Percentiles rank a stretch among this genome's conserved stretches.
These are phyloP conservation scores for Naganishia cerealis DNA, from an alignment of 1,284 basidiomycete genomes.

Conservation along the genomic window DNA sequence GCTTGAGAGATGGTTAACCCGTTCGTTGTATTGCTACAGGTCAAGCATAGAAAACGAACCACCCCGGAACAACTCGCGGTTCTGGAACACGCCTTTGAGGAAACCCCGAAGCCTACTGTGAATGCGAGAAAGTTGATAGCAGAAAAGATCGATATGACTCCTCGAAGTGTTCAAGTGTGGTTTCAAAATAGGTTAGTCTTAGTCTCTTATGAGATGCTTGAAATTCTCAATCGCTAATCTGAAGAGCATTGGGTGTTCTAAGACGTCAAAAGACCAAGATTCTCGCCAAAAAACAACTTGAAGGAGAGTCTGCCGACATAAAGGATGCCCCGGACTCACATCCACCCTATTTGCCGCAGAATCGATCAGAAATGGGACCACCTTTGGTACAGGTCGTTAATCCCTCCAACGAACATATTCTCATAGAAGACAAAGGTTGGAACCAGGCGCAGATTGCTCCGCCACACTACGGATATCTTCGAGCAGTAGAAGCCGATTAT, in stretches of 20 bases:
- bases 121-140: constrained; percentile 74
- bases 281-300: constrained; percentile 17
- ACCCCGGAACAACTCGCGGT: constrained; percentile 78
- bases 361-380: not conserved
- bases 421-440: not conserved
- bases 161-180: constrained; percentile 91
- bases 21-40: constrained; percentile 54
- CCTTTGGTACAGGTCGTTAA: not conserved
- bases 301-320: constrained; percentile 4
- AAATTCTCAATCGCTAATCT: not conserved
- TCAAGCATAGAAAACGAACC: constrained; percentile 84
- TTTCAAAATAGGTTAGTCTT: constrained; percentile 76
- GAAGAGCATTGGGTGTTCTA: not conserved
- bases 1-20: not conserved
- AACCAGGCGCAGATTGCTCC: not conserved
- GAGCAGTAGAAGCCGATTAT: not conserved
- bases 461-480: not conserved
- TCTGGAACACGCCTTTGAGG: constrained; percentile 78
- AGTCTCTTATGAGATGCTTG: not conserved
- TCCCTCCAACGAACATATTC: not conserved
- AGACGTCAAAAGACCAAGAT: constrained; percentile 35
- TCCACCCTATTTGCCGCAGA: not conserved
- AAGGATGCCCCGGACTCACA: not conserved
- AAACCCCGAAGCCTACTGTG: constrained; percentile 85
- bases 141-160: constrained; percentile 80